A percentile compares a stretch with the other conserved stretches of the same genome.
These are phyloP conservation scores for Effrenium voratum DNA, from an alignment of 73 alveolate species.

Conservation along the genomic window DNA sequence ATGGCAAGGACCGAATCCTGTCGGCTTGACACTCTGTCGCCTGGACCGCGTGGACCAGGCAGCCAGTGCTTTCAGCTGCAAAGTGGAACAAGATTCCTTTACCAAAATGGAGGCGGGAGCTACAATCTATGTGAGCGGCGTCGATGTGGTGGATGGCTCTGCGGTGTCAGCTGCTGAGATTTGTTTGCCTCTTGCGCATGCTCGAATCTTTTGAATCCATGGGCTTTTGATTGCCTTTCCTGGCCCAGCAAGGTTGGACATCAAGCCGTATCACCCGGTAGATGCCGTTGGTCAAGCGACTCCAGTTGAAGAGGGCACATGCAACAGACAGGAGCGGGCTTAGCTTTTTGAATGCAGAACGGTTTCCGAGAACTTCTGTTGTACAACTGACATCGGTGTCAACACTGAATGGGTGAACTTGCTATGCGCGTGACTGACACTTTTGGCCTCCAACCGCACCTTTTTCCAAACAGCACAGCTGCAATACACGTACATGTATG, in stretches of 20 bases:
- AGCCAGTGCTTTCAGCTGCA: background rate
- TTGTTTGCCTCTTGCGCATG: too few relatives aligned
- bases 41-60: conserved; percentile 70
- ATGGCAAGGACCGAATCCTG: conserved; percentile 55
- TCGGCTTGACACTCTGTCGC: conserved; percentile 85
- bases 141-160: conserved; percentile 68
- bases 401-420: too few relatives aligned
- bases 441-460: too few relatives aligned
- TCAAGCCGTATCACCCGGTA: conserved; percentile 90
- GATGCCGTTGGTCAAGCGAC: conserved; percentile 25
- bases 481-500: too few relatives aligned
- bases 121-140: conserved; percentile 65
- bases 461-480: too few relatives aligned
- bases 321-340: too few relatives aligned
- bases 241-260: conserved; percentile 37
- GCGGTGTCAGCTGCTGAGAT: conserved; percentile 68
- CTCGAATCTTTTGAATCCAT: too few relatives aligned
- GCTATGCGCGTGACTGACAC: too few relatives aligned
- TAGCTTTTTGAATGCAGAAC: too few relatives aligned
- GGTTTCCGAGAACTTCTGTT: too few relatives aligned
- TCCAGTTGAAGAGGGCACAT: too few relatives aligned
- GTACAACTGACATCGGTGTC: too few relatives aligned
- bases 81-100: background rate
- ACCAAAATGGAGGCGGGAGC: conserved; percentile 9
- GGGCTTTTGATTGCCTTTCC: background rate